Evolutionary conservation across 805 yeast genomes (phyloP).

Genomic region (Myxozyma sirexii): DNA sequence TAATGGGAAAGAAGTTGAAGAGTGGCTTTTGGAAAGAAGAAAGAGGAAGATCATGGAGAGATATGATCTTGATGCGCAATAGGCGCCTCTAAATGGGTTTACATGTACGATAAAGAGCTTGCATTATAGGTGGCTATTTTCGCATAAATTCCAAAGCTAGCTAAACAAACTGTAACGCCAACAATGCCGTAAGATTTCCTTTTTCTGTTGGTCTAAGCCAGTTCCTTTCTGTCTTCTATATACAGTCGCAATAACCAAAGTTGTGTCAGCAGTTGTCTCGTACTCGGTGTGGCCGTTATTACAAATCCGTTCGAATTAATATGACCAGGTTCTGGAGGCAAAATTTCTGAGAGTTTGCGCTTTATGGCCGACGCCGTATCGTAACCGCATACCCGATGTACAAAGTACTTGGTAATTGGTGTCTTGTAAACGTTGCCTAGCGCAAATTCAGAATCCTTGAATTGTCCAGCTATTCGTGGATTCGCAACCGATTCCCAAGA

Average conservation of each 20-base stretch:
- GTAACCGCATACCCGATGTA: slow-evolving; percentile 9
- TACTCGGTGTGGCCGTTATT: not conserved
- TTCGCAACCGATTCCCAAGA: not conserved
- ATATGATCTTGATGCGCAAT: slow-evolving; percentile 11
- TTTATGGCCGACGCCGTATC: not conserved
- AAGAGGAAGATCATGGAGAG: slow-evolving; percentile 21
- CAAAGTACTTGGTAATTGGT: slow-evolving; percentile 3
- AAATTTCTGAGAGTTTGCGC: not conserved
- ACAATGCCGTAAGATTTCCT: not conserved
- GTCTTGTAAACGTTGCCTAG: not conserved
- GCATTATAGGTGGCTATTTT: slow-evolving; percentile 1
- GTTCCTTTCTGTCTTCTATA: slow-evolving; percentile 8
- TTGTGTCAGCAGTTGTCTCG: slow-evolving; percentile 9
- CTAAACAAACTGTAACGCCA: not conserved
- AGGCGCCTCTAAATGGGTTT: not conserved
- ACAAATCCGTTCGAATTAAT: not conserved
- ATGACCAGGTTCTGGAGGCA: not conserved
- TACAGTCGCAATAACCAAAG: slow-evolving; percentile 17
- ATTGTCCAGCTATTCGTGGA: not conserved
- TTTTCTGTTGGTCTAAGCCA: not conserved
- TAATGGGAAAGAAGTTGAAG: slow-evolving; percentile 36
- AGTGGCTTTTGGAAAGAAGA: slow-evolving; percentile 30
- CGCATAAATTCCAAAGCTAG: not conserved
- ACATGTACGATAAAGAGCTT: not conserved
- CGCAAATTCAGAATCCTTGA: slow-evolving; percentile 10